A percentile compares a stretch with the other conserved stretches of the same genome.
These are phyloP conservation scores for Leccinum subgranulosum DNA, from an alignment of 768 basidiomycete genomes.

Conservation along the genomic window DNA sequence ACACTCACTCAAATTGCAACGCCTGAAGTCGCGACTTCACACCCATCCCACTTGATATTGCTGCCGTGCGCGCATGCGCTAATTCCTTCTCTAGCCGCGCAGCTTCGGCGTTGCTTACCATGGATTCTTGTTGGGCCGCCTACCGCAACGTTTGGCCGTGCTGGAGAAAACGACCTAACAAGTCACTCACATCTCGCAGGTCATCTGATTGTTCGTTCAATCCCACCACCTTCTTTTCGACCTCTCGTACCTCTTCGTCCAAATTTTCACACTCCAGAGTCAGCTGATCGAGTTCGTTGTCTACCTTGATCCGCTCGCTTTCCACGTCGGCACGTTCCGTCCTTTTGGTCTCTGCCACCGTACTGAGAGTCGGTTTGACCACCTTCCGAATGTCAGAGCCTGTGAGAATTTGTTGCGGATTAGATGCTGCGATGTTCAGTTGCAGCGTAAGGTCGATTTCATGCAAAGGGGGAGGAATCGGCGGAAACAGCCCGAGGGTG, in stretches of 20 bases:
- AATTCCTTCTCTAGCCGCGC: conserved; percentile 67
- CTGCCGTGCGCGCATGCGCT: conserved; percentile 70
- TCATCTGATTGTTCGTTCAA: conserved; percentile 78
- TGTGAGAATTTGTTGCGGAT: conserved; percentile 61
- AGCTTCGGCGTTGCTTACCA: conserved; percentile 63
- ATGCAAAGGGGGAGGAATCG: conserved; percentile 66
- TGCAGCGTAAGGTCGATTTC: conserved; percentile 77
- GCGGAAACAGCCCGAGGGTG: conserved; percentile 73
- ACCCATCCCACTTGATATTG: conserved; percentile 77
- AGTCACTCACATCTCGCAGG: conserved; percentile 64
- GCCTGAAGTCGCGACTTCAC: conserved; percentile 76
- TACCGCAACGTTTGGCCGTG: conserved; percentile 27
- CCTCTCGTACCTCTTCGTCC: conserved; percentile 71
- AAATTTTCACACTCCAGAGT: conserved; percentile 75
- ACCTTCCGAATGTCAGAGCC: conserved; percentile 70
- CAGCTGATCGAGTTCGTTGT: conserved; percentile 79
- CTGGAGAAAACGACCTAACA: neutral
- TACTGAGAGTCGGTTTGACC: conserved; percentile 73
- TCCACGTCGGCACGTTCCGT: conserved; percentile 67
- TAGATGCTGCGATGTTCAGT: conserved; percentile 73
- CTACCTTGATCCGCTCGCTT: conserved; percentile 75
- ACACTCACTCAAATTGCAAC: conserved; percentile 68
- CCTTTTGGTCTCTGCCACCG: conserved; percentile 69
- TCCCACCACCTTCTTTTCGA: conserved; percentile 68
- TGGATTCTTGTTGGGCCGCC: conserved; percentile 76